Conservation (phyloP, 352 stramenopile species). For the Pelagophyceae sp. region DNA sequence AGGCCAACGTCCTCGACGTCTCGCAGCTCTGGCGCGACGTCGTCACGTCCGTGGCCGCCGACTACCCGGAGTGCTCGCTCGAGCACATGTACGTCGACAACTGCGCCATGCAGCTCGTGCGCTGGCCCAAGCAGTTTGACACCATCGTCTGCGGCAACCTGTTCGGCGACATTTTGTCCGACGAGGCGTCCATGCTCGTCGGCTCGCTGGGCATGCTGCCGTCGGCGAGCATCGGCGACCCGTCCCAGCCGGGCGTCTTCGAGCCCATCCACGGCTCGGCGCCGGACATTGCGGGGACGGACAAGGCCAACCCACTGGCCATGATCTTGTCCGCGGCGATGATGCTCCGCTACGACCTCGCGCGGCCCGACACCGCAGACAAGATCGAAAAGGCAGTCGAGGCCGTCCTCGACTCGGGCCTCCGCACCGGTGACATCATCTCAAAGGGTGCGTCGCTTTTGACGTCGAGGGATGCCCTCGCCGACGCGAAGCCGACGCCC, state of each 20-base stretch:
- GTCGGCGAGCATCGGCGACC: conserved; percentile 83
- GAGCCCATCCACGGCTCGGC: conserved; percentile 94
- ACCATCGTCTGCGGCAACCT: conserved; percentile 98
- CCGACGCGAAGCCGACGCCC: too few species aligned
- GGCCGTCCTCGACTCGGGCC: conserved; percentile 53
- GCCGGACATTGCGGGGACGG: conserved; percentile 91
- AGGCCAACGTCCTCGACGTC: conserved; percentile 97
- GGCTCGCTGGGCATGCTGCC: conserved; percentile 94
- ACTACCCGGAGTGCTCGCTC: conserved; percentile 83
- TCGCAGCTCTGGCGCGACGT: conserved; percentile 66
- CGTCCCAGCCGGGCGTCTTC: conserved; percentile 75
- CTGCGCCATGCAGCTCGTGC: conserved; percentile 95
- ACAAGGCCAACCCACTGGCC: conserved; percentile 91
- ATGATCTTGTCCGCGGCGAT: conserved; percentile 94
- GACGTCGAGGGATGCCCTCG: too few species aligned
- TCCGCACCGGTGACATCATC: conserved; percentile 65
- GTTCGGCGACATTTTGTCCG: conserved; percentile 97
- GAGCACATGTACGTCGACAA: conserved; percentile 99
- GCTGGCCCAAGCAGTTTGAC: conserved; percentile 96
- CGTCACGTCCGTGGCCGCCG: conserved; percentile 52
- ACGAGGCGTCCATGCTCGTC: conserved; percentile 92
- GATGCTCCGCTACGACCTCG: conserved; percentile 86
- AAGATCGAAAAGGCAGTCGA: conserved; percentile 62
- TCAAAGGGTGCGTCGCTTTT: too few species aligned
- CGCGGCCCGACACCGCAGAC: conserved; percentile 52